Evolutionary conservation across 768 basidiomycete species (phyloP), one percentile per base, ranked within the genome.

Genomic region (Amanita exitialis): DNA sequence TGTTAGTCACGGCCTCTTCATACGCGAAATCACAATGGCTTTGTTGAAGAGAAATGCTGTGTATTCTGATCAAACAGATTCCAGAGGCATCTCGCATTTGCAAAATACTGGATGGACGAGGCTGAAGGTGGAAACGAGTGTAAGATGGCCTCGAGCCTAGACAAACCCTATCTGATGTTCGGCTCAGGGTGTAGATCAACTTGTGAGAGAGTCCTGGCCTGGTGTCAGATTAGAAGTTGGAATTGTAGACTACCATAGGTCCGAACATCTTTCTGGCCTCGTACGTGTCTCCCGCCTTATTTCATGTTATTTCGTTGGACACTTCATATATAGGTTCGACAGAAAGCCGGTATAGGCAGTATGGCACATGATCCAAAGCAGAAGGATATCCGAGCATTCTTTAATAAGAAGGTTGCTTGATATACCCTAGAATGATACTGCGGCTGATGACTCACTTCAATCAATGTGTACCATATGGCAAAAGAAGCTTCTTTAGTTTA

Each of bases 1-100:
- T 35, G 80, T 88, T 43, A 87, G 86, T 64, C 88, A 91, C 62
- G 86, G 89, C 0, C 57, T 86, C 18, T 82, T 80, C 62, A 83
- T 90, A 41, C 68, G 66, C 23, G 80, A 83, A 63, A 64, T 84
- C 12, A 60, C 86, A 3, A 67, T 69, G 20, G 73, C 74, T 23
- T 61, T 88, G 39, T 55, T 79, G 51, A 70, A 64, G 56, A 68
- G 63, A 54, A 68, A 71, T 54, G 64, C 58, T 25, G 54, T 56
- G 35, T 63, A 52, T 59, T 43, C 57, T 56, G n/a, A 57, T 48
- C 3, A 50, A 21, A 45, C 58, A 39, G 47, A 56, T 47, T 50
- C 63, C 18, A 23, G 54, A 56, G 62, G 69, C 36, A 74, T 75
- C 52, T 65, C 66, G 49, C 79, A 82, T 18, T 68, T 88, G 57